Evolutionary conservation across 2,329 filamentous ascomycete species (phyloP).

Genomic region (Aspergillus viridinutans): DNA sequence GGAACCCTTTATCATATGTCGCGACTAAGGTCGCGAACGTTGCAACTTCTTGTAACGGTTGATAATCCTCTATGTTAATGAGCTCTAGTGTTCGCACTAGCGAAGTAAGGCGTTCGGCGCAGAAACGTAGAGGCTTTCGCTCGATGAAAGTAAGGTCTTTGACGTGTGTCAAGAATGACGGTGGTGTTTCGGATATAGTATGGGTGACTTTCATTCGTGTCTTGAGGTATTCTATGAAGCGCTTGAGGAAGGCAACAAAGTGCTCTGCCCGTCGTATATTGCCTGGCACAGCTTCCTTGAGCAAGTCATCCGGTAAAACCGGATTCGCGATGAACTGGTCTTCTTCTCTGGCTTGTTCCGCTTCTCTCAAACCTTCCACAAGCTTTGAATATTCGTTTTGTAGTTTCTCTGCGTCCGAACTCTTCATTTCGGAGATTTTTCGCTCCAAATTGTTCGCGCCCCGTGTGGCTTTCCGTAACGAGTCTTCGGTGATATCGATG

Average conservation of each 20-base stretch:
- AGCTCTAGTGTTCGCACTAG: slow-evolving; percentile 92
- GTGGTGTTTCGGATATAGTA: slow-evolving; percentile 94
- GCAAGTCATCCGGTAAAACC: slow-evolving; percentile 83
- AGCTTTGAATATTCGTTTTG: slow-evolving; percentile 95
- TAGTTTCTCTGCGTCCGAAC: slow-evolving; percentile 89
- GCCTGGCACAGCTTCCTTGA: slow-evolving; percentile 93
- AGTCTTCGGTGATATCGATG: slow-evolving; percentile 95
- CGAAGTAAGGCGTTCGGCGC: slow-evolving; percentile 88
- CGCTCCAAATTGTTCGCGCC: slow-evolving; percentile 87
- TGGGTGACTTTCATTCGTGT: slow-evolving; percentile 98
- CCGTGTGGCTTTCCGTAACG: slow-evolving; percentile 80
- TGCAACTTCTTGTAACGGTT: slow-evolving; percentile 92
- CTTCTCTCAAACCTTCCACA: slow-evolving; percentile 82
- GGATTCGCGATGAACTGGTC: slow-evolving; percentile 98
- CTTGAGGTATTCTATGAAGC: slow-evolving; percentile 97
- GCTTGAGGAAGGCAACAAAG: slow-evolving; percentile 88
- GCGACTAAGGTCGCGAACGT: slow-evolving; percentile 94
- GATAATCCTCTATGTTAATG: slow-evolving; percentile 96
- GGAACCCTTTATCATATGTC: slow-evolving; percentile 94
- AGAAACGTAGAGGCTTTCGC: slow-evolving; percentile 87
- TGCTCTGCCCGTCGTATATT: slow-evolving; percentile 96
- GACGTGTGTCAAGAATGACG: slow-evolving; percentile 86
- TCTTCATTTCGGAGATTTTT: slow-evolving; percentile 90
- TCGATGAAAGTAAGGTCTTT: slow-evolving; percentile 98
- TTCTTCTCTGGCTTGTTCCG: slow-evolving; percentile 84